Percentiles rank a stretch among this genome's conserved stretches.
Conservation (phyloP, 1,139 yeast species). For the Lodderomyces jiufengensis region DNA sequence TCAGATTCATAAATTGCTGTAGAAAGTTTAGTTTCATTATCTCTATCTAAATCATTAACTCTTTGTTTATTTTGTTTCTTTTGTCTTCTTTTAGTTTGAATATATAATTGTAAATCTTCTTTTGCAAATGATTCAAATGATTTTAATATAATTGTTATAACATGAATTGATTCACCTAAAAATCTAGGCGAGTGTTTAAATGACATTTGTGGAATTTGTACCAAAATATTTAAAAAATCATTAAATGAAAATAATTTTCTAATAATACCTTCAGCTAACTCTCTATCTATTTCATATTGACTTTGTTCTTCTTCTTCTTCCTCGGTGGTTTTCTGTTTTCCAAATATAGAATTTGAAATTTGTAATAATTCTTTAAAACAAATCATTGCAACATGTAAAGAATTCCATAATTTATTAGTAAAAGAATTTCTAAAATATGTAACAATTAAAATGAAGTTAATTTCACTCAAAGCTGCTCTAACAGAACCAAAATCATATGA, state of each 20-base stretch:
- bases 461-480: constrained; percentile 64
- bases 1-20: constrained; percentile 42
- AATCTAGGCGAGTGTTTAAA: constrained; percentile 62
- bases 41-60: constrained; percentile 25
- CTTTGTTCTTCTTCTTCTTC: constrained; percentile 39
- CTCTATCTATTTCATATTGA: constrained; percentile 46
- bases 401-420: constrained; percentile 50
- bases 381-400: constrained; percentile 68
- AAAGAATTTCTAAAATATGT: constrained; percentile 53
- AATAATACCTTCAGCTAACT: constrained; percentile 47
- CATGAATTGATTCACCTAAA: constrained; percentile 59
- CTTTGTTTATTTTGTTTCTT: constrained; percentile 22
- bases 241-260: constrained; percentile 59
- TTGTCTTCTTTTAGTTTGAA: constrained; percentile 45
- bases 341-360: constrained; percentile 50
- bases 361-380: constrained; percentile 64
- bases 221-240: constrained; percentile 56
- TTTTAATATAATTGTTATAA: constrained; percentile 64
- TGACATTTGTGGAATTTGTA: constrained; percentile 63
- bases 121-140: constrained; percentile 65
- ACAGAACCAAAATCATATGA: constrained; percentile 55
- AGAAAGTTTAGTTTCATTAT: constrained; percentile 25
- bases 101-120: constrained; percentile 55
- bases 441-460: constrained; percentile 58
- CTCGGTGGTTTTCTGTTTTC: constrained; percentile 31